phyloP scores from a whole-genome alignment of 2,329 filamentous ascomycete genomes.

The Diaporthe batatas region DNA sequence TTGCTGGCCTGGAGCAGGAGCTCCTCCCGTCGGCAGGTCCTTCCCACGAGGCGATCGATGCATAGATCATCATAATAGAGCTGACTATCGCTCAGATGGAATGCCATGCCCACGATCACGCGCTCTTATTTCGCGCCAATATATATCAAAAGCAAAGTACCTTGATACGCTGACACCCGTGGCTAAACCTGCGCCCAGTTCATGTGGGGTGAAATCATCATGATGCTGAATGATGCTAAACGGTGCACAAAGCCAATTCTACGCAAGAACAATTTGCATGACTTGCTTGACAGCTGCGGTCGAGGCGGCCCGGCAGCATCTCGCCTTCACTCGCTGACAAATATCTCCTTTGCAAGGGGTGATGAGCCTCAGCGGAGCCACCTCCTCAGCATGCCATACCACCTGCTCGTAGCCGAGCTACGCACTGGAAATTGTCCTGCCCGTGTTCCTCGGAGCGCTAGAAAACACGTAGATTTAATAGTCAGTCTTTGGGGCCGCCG shows the following conservation, averaged over 20 bases:
- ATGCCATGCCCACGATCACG: neutral
- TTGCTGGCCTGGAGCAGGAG: neutral
- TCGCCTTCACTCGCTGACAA: neutral
- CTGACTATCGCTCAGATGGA: neutral
- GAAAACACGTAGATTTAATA: no score
- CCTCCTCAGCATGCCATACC: neutral
- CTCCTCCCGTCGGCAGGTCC: neutral
- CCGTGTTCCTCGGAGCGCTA: no score
- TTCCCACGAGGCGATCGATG: neutral
- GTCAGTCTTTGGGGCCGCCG: no score
- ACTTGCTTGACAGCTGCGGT: neutral
- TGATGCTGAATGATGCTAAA: neutral
- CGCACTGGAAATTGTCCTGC: no score
- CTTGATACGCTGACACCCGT: slow-evolving; percentile 2
- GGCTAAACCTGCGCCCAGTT: neutral
- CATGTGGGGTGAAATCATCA: neutral
- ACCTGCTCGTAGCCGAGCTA: no score
- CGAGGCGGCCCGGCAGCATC: no score
- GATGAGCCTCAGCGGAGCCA: neutral
- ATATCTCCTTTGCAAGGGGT: neutral
- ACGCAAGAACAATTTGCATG: neutral
- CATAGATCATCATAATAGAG: neutral
- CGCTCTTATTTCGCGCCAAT: neutral
- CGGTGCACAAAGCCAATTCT: neutral
- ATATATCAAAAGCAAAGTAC: neutral